phyloP scores from a whole-genome alignment of 345 rosid genomes.

The Salix brachista region DNA sequence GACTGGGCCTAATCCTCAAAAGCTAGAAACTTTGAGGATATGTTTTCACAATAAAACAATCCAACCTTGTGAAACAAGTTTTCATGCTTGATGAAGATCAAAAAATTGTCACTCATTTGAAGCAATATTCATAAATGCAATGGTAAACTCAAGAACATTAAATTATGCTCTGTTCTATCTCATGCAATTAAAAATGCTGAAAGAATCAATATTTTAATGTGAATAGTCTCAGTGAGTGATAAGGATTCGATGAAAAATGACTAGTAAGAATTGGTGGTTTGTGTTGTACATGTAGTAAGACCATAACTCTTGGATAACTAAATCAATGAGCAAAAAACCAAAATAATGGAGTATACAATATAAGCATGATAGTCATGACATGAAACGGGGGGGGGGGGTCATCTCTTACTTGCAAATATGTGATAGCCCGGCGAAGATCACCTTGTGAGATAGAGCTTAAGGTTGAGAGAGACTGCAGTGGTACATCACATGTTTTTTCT shows the following conservation, averaged over 20 bases:
- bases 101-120: background rate
- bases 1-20: background rate
- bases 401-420: slow-evolving; percentile 72
- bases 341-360: background rate
- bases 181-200: background rate
- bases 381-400: background rate
- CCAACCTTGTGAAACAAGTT: background rate
- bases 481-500: slow-evolving; percentile 10
- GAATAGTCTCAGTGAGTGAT: background rate
- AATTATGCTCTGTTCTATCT: background rate
- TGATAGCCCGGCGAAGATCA: slow-evolving; percentile 96
- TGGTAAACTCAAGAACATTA: background rate
- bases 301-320: background rate
- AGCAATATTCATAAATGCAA: background rate
- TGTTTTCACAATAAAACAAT: background rate
- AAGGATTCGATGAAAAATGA: background rate
- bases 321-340: background rate
- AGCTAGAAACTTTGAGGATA: background rate
- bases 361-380: background rate
- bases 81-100: background rate
- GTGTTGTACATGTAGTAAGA: background rate
- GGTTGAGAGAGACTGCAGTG: slow-evolving; percentile 70
- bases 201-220: background rate
- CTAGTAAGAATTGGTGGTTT: background rate
- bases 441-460: slow-evolving; percentile 88